A percentile compares a stretch with the other conserved stretches of the same genome.
Evolutionary conservation across 129 eudicot species (phyloP).

Genomic region (Saussurea involucrata): DNA sequence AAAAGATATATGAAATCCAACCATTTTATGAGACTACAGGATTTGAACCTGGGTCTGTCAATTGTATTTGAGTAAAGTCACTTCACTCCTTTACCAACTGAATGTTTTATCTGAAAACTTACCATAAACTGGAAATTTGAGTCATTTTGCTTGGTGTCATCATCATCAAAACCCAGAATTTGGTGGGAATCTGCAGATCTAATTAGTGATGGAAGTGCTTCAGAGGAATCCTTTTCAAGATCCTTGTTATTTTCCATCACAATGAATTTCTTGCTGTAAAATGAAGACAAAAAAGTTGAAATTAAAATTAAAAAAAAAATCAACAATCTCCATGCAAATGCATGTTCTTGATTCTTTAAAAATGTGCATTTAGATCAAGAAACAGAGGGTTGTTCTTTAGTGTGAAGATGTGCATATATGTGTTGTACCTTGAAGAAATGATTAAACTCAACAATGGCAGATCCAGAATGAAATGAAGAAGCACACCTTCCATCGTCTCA

Average conservation of each 20-base stretch:
- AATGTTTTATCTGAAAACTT: background rate
- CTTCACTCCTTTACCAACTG: background rate
- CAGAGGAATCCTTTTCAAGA: constrained; percentile 24
- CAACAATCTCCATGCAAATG: background rate
- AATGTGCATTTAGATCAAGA: constrained; percentile 6
- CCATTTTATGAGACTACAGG: background rate
- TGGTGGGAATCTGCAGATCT: constrained; percentile 36
- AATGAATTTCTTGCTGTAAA: constrained; percentile 3
- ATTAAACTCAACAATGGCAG: background rate
- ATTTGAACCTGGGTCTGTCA: background rate
- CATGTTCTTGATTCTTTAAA: constrained; percentile 1
- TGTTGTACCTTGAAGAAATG: constrained; percentile 16
- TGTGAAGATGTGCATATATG: constrained; percentile 8
- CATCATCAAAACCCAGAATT: constrained; percentile 39
- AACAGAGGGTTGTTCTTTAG: background rate
- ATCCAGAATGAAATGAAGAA: constrained; percentile 10
- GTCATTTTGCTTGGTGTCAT: constrained; percentile 15
- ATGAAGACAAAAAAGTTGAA: background rate
- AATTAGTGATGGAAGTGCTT: constrained; percentile 46
- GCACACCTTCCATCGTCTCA: constrained; percentile 16
- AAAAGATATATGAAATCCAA: background rate
- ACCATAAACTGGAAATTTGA: constrained; percentile 20
- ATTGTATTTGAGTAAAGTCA: background rate
- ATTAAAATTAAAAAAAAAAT: background rate
- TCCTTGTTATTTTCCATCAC: constrained; percentile 38